phyloP scores from a whole-genome alignment of 2,329 filamentous ascomycete genomes.

The Calcarisporium arbuscula region DNA sequence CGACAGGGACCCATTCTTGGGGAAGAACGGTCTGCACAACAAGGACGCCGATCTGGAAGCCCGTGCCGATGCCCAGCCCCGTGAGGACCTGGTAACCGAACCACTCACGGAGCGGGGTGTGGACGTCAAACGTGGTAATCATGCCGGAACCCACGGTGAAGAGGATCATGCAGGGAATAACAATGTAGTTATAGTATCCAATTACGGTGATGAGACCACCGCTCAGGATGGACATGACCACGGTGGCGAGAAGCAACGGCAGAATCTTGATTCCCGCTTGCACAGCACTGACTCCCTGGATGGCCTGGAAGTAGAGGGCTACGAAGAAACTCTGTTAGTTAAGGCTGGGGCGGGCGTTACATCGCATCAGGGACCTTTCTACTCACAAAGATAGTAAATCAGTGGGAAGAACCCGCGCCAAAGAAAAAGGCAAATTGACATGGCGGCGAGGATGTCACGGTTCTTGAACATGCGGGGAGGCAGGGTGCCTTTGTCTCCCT shows the following conservation, averaged over 20 bases:
- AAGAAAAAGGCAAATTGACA: conserved; percentile 43
- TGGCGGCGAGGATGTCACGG: conserved; percentile 32
- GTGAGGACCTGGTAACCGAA: conserved; percentile 52
- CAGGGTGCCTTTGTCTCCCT: conserved; percentile 37
- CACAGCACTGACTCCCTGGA: conserved; percentile 45
- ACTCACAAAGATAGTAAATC: conserved; percentile 46
- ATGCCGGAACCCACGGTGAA: conserved; percentile 45
- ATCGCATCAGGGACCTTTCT: background rate
- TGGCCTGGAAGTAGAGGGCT: conserved; percentile 49
- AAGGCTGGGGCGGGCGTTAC: background rate
- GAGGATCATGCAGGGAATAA: conserved; percentile 35
- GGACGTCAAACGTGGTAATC: conserved; percentile 44
- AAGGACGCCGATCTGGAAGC: conserved; percentile 41
- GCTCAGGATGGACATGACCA: conserved; percentile 38
- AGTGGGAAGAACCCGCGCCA: conserved; percentile 44
- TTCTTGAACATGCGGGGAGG: conserved; percentile 40
- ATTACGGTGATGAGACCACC: conserved; percentile 35
- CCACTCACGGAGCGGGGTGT: conserved; percentile 43
- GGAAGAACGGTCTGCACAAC: conserved; percentile 47
- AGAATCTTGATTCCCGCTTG: conserved; percentile 49
- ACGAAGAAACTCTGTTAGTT: background rate
- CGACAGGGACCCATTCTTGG: conserved; percentile 42
- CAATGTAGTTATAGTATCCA: conserved; percentile 35
- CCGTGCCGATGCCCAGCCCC: conserved; percentile 45
- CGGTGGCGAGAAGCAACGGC: conserved; percentile 44